Evolutionary conservation across 331 rosid species (phyloP), one percentile per base, ranked within the genome.

Genomic region (Malus hybrid): DNA sequence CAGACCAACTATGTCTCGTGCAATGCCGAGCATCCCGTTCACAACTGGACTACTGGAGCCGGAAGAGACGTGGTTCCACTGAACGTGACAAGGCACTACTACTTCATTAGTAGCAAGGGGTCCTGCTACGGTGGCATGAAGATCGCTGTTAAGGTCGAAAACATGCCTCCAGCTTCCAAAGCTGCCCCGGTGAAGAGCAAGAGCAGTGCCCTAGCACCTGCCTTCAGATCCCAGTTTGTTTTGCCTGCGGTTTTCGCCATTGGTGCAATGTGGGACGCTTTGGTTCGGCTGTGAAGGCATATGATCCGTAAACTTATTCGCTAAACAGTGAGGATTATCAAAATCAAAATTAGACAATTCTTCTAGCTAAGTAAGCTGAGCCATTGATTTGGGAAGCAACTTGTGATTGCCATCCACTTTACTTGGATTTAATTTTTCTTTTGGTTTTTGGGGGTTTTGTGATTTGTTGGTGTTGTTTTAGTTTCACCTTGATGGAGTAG

Each of bases 61-160:
- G 97, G 99, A 85, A 90, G 99, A 83, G 99, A 94, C 56, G 99
- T 90, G 61, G 90, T 83, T 77, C 96, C 93, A 9, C 74, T 94
- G 79, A 92, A 92, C 20, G 96, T 90, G 16, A 94, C 99, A 1
- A 73, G 93, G 10, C 75, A 77, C 64, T 88, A 92, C 82, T 94
- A 94, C 70, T 79, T 92, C 85, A 79, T 94, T 9, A 94, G 97
- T 60, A 90, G 97, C 72, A 92, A 87, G 12, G 97, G 99, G 3
- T 92, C 83, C 86, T 94, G 97, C 85, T 94, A 7, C 50, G 80
- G 96, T 7, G 99, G 99, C 74, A 88, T 94, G 97, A 94, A 94
- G 83, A 0, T 94, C 4, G 89, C 95, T 5, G 5, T 94, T 70
- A 81, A 20, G 22, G 99, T 94, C 10, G 92, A 88, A 71, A 89